Evolutionary conservation across 441 rosid species (phyloP), one percentile per base, ranked within the genome.

Genomic region (Omphalea diandra): DNA sequence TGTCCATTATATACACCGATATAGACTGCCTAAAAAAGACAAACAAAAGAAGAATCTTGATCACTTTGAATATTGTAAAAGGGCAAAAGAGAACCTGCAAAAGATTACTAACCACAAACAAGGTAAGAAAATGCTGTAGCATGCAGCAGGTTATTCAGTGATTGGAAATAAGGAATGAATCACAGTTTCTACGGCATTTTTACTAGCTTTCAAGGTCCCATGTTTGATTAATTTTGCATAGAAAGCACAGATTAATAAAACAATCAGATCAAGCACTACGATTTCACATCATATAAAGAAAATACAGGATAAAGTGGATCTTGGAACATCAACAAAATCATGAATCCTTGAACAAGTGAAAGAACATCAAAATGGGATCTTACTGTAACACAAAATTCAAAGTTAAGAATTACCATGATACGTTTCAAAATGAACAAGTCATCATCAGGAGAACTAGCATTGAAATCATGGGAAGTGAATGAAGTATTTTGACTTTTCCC

Each of bases 391-490:
- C 15, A 49, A 62, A 49, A 24, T 63, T 54, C 22, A 68, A 69
- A 31, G 1, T 5, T 5, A 66, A 38, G 50, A 60, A 70, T 82
- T 88, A 92, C 99, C 99, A 90, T 90, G 77, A 94, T 88, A 58
- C 99, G 94, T 82, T 94, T 94, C 74, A 94, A 83, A 86, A 94
- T 79, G 73, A 89, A 90, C 77, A 87, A 73, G 74, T 80, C 75
- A 15, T 72, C 86, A 54, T 86, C 86, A 67, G 76, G 74, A 71
- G 71, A 81, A 83, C 72, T 75, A 78, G 77, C 70, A 79, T 74
- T 77, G 72, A 74, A 61, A 76, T 82, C 85, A 72, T 81, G 75
- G 65, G 71, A 26, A 56, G 83, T 75, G 72, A 58, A 77, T 27
- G 87, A 80, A 63, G 69, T 64, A 73, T 78, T 84, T 72, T 77